Percentiles rank a stretch among this genome's conserved stretches.
Conservation (phyloP, 164 flowering plant species). For the Euptelea pleiosperma region DNA sequence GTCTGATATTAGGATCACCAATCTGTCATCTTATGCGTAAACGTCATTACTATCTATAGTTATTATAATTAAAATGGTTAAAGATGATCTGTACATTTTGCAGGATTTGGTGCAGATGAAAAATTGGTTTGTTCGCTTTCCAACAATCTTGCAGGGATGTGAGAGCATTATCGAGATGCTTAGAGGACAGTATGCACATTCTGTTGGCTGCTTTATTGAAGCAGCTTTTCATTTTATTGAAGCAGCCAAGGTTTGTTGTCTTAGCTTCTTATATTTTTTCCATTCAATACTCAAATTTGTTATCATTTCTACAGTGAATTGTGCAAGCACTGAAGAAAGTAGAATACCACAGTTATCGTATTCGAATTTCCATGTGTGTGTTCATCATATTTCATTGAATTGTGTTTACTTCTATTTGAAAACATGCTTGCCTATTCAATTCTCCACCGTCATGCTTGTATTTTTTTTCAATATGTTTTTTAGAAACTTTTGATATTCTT, state of each 20-base stretch:
- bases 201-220: constrained; percentile 78
- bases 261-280: no score
- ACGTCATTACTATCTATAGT: background rate
- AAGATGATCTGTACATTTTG: constrained; percentile 14
- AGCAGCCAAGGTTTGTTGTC: constrained; percentile 73
- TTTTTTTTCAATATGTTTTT: no score
- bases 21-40: background rate
- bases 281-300: background rate
- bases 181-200: constrained; percentile 94
- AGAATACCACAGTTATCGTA: background rate
- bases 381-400: no score
- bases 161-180: constrained; percentile 88
- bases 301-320: background rate
- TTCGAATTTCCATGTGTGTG: background rate
- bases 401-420: no score
- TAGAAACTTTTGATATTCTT: no score
- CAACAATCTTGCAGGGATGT: constrained; percentile 82
- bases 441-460: background rate
- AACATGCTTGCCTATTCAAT: background rate
- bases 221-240: constrained; percentile 88
- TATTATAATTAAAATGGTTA: background rate
- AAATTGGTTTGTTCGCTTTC: constrained; percentile 77
- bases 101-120: constrained; percentile 94
- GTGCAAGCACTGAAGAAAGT: background rate
- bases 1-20: background rate